These are phyloP conservation scores for Solanum hybrid DNA, from an alignment of 305 asterid species.

Conservation along the genomic window DNA sequence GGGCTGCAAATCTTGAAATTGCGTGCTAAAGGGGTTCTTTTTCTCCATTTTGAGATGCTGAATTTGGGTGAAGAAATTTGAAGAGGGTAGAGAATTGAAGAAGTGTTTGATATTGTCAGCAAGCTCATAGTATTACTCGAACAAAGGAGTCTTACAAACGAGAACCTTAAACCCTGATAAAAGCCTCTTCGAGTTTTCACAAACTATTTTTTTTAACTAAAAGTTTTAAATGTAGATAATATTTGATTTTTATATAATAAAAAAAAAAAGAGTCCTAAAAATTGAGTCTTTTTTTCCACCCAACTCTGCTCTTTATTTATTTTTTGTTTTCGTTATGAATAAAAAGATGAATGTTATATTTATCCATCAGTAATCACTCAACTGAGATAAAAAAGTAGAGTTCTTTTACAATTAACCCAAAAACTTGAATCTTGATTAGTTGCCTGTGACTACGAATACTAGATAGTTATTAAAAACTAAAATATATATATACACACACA, in stretches of 20 bases:
- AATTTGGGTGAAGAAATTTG: conserved; percentile 19
- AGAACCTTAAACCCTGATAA: conserved; percentile 7
- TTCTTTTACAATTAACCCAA: not conserved
- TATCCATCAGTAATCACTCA: not conserved
- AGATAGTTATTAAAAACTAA: not conserved
- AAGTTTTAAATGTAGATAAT: not conserved
- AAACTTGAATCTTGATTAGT: not conserved
- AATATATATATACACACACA: too few species aligned
- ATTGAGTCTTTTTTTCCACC: not conserved
- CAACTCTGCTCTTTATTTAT: not conserved
- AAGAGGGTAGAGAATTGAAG: conserved; percentile 7
- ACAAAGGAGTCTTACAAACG: not conserved
- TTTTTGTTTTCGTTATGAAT: not conserved
- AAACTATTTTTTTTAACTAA: not conserved
- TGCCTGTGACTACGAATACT: not conserved
- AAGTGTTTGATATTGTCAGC: conserved; percentile 18
- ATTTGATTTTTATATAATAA: not conserved
- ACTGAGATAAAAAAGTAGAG: not conserved
- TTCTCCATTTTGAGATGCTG: conserved; percentile 23
- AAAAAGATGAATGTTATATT: not conserved
- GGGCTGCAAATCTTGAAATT: conserved; percentile 17
- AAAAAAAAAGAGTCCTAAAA: not conserved
- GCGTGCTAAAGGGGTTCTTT: conserved; percentile 22
- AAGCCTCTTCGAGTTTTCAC: not conserved
- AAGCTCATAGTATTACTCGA: conserved; percentile 37